Conservation (phyloP, 2,329 filamentous ascomycete species). For the Pseudocercospora fuligena region DNA sequence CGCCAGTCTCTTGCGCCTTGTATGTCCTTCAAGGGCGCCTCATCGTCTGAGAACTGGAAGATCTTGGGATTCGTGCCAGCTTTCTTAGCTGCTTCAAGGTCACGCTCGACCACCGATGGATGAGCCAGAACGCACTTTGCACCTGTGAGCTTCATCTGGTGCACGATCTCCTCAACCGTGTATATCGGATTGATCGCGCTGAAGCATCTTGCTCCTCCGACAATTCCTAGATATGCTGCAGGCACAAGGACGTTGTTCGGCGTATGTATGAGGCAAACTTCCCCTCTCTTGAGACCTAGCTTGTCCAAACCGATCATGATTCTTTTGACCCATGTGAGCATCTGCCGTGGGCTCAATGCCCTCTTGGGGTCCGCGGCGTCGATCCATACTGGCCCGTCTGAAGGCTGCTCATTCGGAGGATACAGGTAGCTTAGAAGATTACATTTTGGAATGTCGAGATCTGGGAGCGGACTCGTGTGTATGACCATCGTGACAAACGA, state of each 20-base stretch:
- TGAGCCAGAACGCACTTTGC: slow-evolving; percentile 51
- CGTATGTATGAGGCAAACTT: slow-evolving; percentile 60
- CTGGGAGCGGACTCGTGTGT: slow-evolving; percentile 31
- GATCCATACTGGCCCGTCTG: slow-evolving; percentile 59
- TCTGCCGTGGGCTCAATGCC: slow-evolving; percentile 54
- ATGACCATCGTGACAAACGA: slow-evolving; percentile 28
- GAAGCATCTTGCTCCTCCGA: slow-evolving; percentile 59
- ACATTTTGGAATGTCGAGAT: slow-evolving; percentile 44
- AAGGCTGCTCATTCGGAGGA: slow-evolving; percentile 40
- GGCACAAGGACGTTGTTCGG: slow-evolving; percentile 63
- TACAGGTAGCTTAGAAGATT: slow-evolving; percentile 50
- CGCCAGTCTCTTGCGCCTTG: slow-evolving; percentile 42
- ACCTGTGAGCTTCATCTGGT: slow-evolving; percentile 51
- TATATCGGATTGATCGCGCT: slow-evolving; percentile 59
- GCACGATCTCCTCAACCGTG: slow-evolving; percentile 57
- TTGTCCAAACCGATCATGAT: slow-evolving; percentile 56
- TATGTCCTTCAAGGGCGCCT: slow-evolving; percentile 46
- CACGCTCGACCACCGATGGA: slow-evolving; percentile 54
- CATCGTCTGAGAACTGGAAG: slow-evolving; percentile 42
- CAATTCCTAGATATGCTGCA: slow-evolving; percentile 59
- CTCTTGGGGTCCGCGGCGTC: slow-evolving; percentile 55
- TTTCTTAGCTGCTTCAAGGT: slow-evolving; percentile 57
- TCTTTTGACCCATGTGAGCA: slow-evolving; percentile 58
- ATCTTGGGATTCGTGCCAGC: slow-evolving; percentile 55
- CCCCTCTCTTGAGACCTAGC: slow-evolving; percentile 53